These are phyloP conservation scores for Vigna mungo DNA, from an alignment of 306 rosid genomes.

Conservation along the genomic window DNA sequence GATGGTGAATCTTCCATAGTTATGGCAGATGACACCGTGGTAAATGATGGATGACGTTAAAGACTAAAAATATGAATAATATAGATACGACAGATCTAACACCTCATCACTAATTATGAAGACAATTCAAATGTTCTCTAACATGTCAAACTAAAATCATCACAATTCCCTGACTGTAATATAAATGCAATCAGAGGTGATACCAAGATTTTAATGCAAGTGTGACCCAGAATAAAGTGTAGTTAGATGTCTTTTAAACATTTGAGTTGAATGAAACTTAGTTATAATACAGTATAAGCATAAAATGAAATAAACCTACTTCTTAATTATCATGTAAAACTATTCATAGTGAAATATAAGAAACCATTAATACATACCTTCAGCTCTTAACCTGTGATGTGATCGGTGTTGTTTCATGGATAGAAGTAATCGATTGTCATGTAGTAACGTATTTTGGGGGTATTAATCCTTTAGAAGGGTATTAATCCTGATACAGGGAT, in stretches of 20 bases:
- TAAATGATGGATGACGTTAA: neutral
- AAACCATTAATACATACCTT: neutral
- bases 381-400: neutral
- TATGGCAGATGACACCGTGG: slow-evolving; percentile 12
- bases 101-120: slow-evolving; percentile 4
- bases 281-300: neutral
- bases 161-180: slow-evolving; percentile 3
- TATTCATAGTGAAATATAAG: neutral
- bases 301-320: neutral
- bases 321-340: neutral
- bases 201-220: neutral
- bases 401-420: neutral
- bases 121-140: slow-evolving; percentile 15
- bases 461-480: neutral
- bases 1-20: neutral
- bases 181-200: neutral
- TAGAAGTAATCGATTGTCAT: neutral
- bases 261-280: slow-evolving; percentile 3
- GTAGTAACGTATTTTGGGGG: neutral
- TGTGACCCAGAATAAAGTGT: neutral
- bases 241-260: slow-evolving; percentile 13
- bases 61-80: neutral
- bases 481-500: slow-evolving; percentile 10
- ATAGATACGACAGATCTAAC: neutral
- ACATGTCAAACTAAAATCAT: neutral